A percentile compares a stretch with the other conserved stretches of the same genome.
These are phyloP conservation scores for Lomentospora prolificans DNA, from an alignment of 2,329 filamentous ascomycete genomes.

Conservation along the genomic window DNA sequence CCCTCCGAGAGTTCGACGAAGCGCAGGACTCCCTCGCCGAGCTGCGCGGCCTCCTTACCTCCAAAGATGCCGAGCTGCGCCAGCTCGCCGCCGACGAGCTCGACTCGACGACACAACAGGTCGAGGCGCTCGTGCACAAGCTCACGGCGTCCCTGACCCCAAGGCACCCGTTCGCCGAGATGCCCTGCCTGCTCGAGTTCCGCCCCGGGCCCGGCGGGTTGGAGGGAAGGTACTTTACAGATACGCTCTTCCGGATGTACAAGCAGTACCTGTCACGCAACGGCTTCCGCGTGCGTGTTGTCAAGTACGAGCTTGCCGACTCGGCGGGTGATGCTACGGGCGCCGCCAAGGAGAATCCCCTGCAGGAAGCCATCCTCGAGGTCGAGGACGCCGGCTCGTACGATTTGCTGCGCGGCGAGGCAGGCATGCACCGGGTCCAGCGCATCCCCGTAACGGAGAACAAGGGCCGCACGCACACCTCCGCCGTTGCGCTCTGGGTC, in stretches of 20 bases:
- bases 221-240: slow-evolving; percentile 85
- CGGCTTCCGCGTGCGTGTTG: slow-evolving; percentile 54
- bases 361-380: slow-evolving; percentile 84
- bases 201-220: slow-evolving; percentile 84
- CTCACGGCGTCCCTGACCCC: slow-evolving; percentile 75
- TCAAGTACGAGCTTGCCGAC: slow-evolving; percentile 75
- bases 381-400: slow-evolving; percentile 70
- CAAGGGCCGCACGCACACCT: slow-evolving; percentile 87
- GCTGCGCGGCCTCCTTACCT: slow-evolving; percentile 38
- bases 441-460: slow-evolving; percentile 84
- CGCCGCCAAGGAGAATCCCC: slow-evolving; percentile 52
- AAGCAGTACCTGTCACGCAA: slow-evolving; percentile 61
- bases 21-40: slow-evolving; percentile 43
- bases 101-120: slow-evolving; percentile 47
- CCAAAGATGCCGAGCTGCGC: slow-evolving; percentile 59
- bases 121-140: slow-evolving; percentile 53
- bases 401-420: slow-evolving; percentile 71
- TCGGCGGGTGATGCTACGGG: slow-evolving; percentile 41
- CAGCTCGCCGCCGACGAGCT: slow-evolving; percentile 77
- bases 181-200: slow-evolving; percentile 87
- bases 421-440: slow-evolving; percentile 92
- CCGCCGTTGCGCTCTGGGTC: slow-evolving; percentile 84
- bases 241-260: slow-evolving; percentile 86
- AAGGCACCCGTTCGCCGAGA: slow-evolving; percentile 76
- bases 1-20: slow-evolving; percentile 48